Base-by-base conservation (phyloP, 1,284 basidiomycete species). In the Neolentinus lepideus region DNA sequence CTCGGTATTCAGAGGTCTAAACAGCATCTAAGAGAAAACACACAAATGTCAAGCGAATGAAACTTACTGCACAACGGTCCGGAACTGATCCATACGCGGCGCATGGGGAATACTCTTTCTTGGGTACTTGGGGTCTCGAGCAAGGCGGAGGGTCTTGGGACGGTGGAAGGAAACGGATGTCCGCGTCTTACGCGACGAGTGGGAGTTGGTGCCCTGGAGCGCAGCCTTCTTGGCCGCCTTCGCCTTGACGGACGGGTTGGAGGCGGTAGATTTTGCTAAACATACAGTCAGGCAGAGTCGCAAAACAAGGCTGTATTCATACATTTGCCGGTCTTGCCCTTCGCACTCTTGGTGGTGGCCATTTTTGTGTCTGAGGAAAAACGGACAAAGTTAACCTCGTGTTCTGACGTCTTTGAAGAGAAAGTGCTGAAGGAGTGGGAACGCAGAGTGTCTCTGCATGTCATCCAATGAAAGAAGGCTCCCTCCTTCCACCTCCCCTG, bases 31-130 rank as follows among this genome's bases (percentile, higher is more conserved):
- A 21, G 9, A 1, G n/a, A 6, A 12, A 6, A 12, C 16, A 11
- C 12, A 21, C 21, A 35, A 16, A 48, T 11, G 10, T 6, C 11
- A 16, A 35, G 33, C 33, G 9, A 52, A 47, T 35, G 21, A 24
- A 2, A 77, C 85, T 71, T 70, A 88, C 84, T 85, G 90, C 60
- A 95, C 85, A 70, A 98, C 93, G 54, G 92, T 95, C 75, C 93
- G 83, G 84, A 89, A 96, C 71, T 96, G 92, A 71, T 99, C 97
- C 92, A 98, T 94, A 65, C 96, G 81, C 45, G 94, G 94, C n/a
- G 84, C 87, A 83, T 98, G 95, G 56, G 89, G 88, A 63, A 98
- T 81, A 57, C 88, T 90, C 78, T 96, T 98, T 70, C 96, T 89
- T 47, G 90, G 92, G 85, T 98, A 99, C 75, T 87, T 88, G 67